Evolutionary conservation across 139 green algal genomes (phyloP).

Genomic region (Coccomyxa sp.): DNA sequence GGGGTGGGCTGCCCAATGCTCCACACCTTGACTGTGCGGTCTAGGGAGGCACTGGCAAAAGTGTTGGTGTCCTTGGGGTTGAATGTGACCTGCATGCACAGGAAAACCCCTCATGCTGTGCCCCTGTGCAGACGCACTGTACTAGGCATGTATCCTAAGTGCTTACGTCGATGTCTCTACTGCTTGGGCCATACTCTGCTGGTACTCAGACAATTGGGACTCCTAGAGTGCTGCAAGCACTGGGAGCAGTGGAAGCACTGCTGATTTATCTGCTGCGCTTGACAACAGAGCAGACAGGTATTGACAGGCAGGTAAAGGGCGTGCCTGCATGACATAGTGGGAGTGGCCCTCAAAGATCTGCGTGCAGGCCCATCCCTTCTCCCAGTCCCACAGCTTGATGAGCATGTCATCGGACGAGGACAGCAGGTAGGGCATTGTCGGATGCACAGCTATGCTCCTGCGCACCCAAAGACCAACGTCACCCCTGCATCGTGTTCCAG

Average conservation of each 20-base stretch:
- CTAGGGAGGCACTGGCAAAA: constrained; percentile 94
- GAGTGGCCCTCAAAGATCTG: constrained; percentile 98
- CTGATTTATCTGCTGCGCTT: not conserved
- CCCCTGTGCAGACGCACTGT: too few relatives aligned
- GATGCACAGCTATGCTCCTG: constrained; percentile 91
- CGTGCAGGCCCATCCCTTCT: constrained; percentile 87
- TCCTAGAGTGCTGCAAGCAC: too few relatives aligned
- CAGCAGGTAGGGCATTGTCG: constrained; percentile 88
- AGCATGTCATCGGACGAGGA: constrained; percentile 97
- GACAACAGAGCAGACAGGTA: not conserved
- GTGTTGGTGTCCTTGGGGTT: constrained; percentile 99
- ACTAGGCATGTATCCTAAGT: too few relatives aligned
- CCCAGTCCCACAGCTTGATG: constrained; percentile 99
- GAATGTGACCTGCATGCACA: constrained; percentile 70
- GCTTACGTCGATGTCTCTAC: too few relatives aligned
- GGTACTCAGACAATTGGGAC: too few relatives aligned
- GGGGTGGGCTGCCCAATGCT: constrained; percentile 83
- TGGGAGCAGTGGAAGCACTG: not conserved
- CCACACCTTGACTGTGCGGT: constrained; percentile 98
- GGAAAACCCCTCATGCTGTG: not conserved
- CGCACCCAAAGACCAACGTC: too few relatives aligned
- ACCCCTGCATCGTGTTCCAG: too few relatives aligned
- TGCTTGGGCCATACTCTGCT: too few relatives aligned
- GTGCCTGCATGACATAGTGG: constrained; percentile 98
- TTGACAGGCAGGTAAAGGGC: not conserved